These are phyloP conservation scores for Acanthamoeba culbertsoni DNA, from an alignment of 208 protist genomes.

Conservation along the genomic window DNA sequence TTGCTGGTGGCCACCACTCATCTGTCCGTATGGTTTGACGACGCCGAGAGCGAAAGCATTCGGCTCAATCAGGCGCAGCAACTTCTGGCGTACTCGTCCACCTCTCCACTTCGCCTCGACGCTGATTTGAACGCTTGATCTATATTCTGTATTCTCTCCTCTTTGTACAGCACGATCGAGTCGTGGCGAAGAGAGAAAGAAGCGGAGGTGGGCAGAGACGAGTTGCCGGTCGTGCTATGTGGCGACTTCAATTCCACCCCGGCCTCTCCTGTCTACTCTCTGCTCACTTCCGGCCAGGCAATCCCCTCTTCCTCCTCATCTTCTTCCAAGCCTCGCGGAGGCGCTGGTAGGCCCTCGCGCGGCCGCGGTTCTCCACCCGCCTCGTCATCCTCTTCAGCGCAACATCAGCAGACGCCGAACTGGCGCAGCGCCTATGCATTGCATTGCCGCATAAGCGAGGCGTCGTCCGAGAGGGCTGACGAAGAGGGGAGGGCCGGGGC, in stretches of 20 bases:
- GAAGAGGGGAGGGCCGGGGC: not conserved
- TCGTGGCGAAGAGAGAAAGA: not conserved
- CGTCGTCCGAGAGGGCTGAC: not conserved
- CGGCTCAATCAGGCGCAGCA: not conserved
- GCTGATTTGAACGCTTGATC: not conserved
- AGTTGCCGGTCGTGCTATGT: not conserved
- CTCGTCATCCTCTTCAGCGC: not conserved
- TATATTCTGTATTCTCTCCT: not conserved
- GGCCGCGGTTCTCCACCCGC: not conserved
- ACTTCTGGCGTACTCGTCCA: not conserved
- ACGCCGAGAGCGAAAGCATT: not conserved
- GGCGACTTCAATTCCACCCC: slow-evolving; percentile 27
- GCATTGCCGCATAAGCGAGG: not conserved
- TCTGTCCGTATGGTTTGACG: not conserved
- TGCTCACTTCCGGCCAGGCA: not conserved
- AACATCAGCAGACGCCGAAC: not conserved
- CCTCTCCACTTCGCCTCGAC: not conserved
- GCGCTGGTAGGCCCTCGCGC: not conserved
- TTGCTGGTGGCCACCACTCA: not conserved
- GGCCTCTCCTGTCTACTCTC: not conserved
- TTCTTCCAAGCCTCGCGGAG: no score
- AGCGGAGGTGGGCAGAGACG: not conserved
- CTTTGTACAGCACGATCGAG: not conserved
- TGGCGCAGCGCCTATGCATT: slow-evolving; percentile 12
- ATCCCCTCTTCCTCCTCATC: not conserved